A percentile compares a stretch with the other conserved stretches of the same genome.
phyloP scores from a whole-genome alignment of 2,329 filamentous ascomycete species.

The Cordyceps fumosorosea region DNA sequence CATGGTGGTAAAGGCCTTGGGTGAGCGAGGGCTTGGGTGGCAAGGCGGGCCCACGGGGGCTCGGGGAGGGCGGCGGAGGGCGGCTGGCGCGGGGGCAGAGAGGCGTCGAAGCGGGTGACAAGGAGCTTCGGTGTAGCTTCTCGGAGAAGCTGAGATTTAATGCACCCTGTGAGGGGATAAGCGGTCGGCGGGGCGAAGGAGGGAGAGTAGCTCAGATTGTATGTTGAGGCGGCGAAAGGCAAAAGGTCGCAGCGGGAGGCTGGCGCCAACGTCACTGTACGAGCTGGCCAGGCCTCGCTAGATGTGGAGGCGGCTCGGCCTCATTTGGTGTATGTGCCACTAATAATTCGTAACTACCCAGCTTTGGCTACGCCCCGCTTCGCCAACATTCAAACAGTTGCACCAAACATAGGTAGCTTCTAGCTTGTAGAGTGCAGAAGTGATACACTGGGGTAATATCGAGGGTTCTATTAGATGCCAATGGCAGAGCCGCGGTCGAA shows the following conservation, averaged over 20 bases:
- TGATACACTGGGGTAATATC: not conserved
- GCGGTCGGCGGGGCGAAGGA: not conserved
- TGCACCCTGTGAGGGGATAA: not conserved
- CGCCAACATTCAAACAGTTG: not conserved
- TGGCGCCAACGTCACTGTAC: constrained; percentile 9
- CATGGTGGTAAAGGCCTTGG: constrained; percentile 32
- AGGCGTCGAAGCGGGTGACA: not conserved
- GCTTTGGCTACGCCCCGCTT: not conserved
- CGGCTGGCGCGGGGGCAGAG: not conserved
- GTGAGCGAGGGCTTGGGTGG: not conserved
- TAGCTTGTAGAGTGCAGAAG: not conserved
- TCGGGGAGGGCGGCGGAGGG: constrained; percentile 1
- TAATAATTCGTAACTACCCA: not conserved
- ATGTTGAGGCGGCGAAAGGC: not conserved
- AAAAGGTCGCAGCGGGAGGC: not conserved
- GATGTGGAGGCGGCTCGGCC: constrained; percentile 2
- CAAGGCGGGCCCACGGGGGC: not conserved
- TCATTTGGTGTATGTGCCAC: not conserved
- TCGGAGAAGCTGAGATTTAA: not conserved
- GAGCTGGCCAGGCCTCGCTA: not conserved
- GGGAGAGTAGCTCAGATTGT: not conserved
- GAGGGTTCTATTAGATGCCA: not conserved
- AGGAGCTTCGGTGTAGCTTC: not conserved
- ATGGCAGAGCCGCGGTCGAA: not conserved
- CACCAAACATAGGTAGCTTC: not conserved